Evolutionary conservation across 768 basidiomycete genomes (phyloP).

Genomic region (Agaricus blazei): DNA sequence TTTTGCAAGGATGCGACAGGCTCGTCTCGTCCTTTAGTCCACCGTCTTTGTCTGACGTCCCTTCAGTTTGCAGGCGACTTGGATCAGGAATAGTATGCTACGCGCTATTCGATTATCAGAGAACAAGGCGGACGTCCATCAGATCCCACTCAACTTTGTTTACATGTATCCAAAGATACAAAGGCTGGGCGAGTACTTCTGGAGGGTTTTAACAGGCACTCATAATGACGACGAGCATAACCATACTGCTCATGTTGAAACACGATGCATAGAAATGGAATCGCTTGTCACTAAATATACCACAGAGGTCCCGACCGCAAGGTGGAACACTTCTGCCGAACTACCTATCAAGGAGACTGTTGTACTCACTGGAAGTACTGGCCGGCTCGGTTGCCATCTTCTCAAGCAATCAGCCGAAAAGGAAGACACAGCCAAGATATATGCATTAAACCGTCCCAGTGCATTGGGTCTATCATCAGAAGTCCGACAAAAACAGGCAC

Average conservation of each 20-base stretch:
- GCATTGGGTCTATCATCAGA: background rate
- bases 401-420: conserved; percentile 22
- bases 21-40: conserved; percentile 4
- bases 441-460: background rate
- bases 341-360: conserved; percentile 13
- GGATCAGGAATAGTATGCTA: conserved; percentile 34
- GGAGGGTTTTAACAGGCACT: background rate
- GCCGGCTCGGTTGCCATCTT: conserved; percentile 30
- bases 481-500: background rate
- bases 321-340: background rate
- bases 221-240: background rate
- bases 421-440: conserved; percentile 18
- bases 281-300: background rate
- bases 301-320: background rate
- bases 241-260: background rate
- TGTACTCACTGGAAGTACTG: conserved; percentile 34
- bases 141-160: conserved; percentile 26
- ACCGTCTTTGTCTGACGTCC: background rate
- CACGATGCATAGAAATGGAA: background rate
- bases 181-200: background rate
- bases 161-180: conserved; percentile 30
- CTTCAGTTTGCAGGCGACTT: conserved; percentile 33
- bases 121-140: conserved; percentile 13
- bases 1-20: conserved; percentile 37
- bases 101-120: conserved; percentile 23